Evolutionary conservation across 805 yeast genomes (phyloP).

Genomic region (Cyberlindnera amylophila): DNA sequence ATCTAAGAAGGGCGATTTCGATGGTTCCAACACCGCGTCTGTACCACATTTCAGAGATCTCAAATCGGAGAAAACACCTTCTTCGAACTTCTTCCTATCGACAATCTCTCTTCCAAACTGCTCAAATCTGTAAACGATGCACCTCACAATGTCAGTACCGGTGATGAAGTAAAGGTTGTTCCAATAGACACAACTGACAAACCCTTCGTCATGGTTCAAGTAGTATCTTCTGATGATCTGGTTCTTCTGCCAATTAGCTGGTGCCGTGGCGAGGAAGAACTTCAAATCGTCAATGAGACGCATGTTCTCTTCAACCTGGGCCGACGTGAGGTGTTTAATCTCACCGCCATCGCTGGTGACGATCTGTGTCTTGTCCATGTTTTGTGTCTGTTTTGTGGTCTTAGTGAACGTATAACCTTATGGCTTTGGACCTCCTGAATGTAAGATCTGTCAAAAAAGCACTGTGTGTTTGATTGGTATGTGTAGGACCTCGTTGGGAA

Average conservation of each 20-base stretch:
- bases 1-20: constrained; percentile 78
- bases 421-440: not conserved
- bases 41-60: constrained; percentile 81
- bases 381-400: not conserved
- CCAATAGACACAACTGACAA: constrained; percentile 92
- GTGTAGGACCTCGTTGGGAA: too few species aligned
- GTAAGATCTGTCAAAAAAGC: too few species aligned
- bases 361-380: constrained; percentile 5
- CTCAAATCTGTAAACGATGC: constrained; percentile 81
- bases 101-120: constrained; percentile 82
- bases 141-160: constrained; percentile 93
- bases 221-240: constrained; percentile 85
- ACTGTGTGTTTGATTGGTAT: too few species aligned
- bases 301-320: constrained; percentile 46
- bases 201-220: constrained; percentile 83
- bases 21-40: constrained; percentile 84
- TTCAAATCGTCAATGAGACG: constrained; percentile 72
- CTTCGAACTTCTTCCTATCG: constrained; percentile 93
- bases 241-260: constrained; percentile 87
- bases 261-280: constrained; percentile 88
- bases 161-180: constrained; percentile 84
- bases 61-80: constrained; percentile 89
- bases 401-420: not conserved
- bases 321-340: constrained; percentile 16
- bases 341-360: constrained; percentile 3